Conservation (phyloP, 2,329 filamentous ascomycete species). For the Phyllosticta citribraziliensis region DNA sequence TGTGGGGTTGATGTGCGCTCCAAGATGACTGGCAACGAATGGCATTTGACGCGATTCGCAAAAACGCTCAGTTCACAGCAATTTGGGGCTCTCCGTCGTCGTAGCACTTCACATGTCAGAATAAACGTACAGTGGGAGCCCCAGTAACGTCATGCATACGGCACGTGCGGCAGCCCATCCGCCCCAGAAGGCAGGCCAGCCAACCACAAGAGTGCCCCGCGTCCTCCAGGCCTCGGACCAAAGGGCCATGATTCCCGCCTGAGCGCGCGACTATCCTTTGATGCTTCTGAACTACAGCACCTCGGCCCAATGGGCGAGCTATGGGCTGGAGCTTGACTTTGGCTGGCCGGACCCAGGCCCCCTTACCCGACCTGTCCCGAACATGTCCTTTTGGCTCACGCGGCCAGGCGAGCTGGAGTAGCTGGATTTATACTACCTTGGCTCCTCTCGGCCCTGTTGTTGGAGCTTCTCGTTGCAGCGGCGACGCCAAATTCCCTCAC, state of each 20-base stretch:
- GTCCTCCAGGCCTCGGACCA: conserved; percentile 11
- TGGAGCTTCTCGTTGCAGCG: neutral
- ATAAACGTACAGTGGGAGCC: neutral
- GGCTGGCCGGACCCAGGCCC: neutral
- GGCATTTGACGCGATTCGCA: neutral
- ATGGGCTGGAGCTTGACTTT: neutral
- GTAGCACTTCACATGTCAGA: conserved; percentile 1
- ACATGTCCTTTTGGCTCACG: conserved; percentile 2
- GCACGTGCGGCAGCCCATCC: conserved; percentile 3
- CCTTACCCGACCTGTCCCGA: conserved; percentile 10
- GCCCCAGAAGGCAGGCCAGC: conserved; percentile 5
- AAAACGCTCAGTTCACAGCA: neutral
- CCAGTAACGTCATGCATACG: conserved; percentile 2
- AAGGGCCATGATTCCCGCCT: conserved; percentile 1
- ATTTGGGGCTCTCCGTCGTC: neutral
- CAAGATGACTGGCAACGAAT: neutral
- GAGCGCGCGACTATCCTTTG: neutral
- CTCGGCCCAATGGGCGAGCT: conserved; percentile 8
- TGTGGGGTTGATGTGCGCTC: neutral
- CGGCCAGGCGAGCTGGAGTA: neutral
- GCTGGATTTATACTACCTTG: conserved; percentile 7
- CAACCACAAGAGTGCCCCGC: conserved; percentile 6
- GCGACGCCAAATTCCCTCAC: neutral
- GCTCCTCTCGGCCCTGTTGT: conserved; percentile 3
- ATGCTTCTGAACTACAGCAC: neutral